Base-by-base conservation (phyloP, 2,329 filamentous ascomycete genomes). In the Cercospora citrullina region DNA sequence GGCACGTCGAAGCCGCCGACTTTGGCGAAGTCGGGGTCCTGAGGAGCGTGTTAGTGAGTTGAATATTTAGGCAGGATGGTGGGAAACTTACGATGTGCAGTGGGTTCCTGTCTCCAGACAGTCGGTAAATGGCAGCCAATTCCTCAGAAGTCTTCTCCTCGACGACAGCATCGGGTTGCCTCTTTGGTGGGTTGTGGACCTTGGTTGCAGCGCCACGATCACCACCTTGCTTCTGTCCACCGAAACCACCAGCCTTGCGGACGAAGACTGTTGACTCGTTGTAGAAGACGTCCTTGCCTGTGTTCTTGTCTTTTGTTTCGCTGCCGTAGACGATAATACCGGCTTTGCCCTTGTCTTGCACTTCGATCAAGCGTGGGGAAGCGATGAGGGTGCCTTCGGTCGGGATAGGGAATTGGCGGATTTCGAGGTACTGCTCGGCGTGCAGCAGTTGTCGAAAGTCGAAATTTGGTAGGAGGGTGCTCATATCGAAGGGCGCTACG, bases 381-480 rank as follows among this genome's bases (percentile, higher is more conserved):
- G 91, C 92, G 74, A 91, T 80, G 60, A 96, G 89, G 66, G 88
- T 90, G 61, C 87, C 93, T 65, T 89, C 87, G 33, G 94, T 97
- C 39, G 94, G 94, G 75, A 98, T 91, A 48, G 95, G 95, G 84
- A 89, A 96, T 81, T 94, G 93, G 78, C 90, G 89, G 77, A 99
- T 87, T 82, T 99, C 95, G 72, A 99, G 92, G 83, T 94, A 99
- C 81, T 99, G 95, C 85, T 99, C 95, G 78, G 95, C 95, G 83
- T 99, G 95, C 26, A 99, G 90, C 61, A 99, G 89, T 93, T 97
- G 97, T 93, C 97, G 97, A 70, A 94, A 94, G 42, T 89, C 93
- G 85, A 97, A 99, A 86, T 98, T 96, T 79, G 94, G 93, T 30
- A 98, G 91, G 69, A 99, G 87, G 66, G 94, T 88, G 77, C 89